phyloP scores from a whole-genome alignment of 441 rosid species.

The Jatropha podagrica region DNA sequence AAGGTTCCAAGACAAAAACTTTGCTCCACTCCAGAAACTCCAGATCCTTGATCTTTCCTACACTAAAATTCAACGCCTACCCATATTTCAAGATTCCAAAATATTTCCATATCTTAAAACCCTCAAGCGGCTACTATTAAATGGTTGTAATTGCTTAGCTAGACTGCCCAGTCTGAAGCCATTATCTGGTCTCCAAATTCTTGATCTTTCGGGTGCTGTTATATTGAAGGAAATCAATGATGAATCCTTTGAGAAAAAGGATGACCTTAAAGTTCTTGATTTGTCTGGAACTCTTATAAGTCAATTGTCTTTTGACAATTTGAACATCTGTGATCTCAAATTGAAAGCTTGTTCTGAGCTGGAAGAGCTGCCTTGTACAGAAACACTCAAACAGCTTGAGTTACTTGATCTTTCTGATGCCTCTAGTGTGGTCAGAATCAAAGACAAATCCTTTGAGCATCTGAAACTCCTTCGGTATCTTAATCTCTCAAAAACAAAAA shows the following conservation, averaged over 20 bases:
- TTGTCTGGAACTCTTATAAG: slow-evolving; percentile 37
- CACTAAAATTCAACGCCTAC: slow-evolving; percentile 31
- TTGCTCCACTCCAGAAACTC: slow-evolving; percentile 29
- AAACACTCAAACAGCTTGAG: slow-evolving; percentile 17
- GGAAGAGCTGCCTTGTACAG: slow-evolving; percentile 20
- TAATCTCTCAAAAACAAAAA: slow-evolving; percentile 40
- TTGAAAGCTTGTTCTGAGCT: slow-evolving; percentile 34
- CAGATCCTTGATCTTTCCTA: slow-evolving; percentile 45
- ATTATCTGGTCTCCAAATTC: slow-evolving; percentile 43
- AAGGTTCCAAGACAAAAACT: slow-evolving; percentile 32
- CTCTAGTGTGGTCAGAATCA: slow-evolving; percentile 19
- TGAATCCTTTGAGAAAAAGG: slow-evolving; percentile 33
- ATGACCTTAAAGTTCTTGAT: slow-evolving; percentile 39
- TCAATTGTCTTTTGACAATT: slow-evolving; percentile 29
- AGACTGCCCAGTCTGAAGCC: slow-evolving; percentile 37
- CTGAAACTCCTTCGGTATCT: slow-evolving; percentile 37
- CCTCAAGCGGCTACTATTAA: slow-evolving; percentile 34
- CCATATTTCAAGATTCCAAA: background rate
- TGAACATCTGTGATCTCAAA: slow-evolving; percentile 34
- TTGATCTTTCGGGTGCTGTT: slow-evolving; percentile 47
- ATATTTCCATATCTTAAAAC: slow-evolving; percentile 30
- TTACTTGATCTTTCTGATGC: slow-evolving; percentile 38
- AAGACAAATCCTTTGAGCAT: slow-evolving; percentile 24
- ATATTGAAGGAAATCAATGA: slow-evolving; percentile 33
- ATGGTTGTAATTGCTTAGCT: slow-evolving; percentile 33